Base-by-base conservation (phyloP, 179 eudicot species). In the Sideroxylon spinosum region DNA sequence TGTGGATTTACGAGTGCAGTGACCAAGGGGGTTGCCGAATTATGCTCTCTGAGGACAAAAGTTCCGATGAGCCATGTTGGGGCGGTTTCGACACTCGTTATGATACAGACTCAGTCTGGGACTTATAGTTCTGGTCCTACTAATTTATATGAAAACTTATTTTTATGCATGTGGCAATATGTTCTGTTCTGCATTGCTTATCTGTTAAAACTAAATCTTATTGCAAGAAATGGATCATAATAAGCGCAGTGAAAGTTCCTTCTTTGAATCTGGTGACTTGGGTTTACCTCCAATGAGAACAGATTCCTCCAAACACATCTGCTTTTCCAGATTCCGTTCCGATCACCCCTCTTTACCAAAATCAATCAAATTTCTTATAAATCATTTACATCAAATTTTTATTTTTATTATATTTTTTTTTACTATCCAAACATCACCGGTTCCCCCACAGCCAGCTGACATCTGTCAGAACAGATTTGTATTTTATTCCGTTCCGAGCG, bases 61-160 rank as follows among this genome's bases (percentile, higher is more conserved):
- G 80, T 72, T 86, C 77, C 79, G 93, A 92, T 82, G 96, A 88
- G 80, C 93, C 90, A 69, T 80, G 82, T 56, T 83, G 89, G 86
- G 96, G 92, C 55, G 64, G 88, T 46, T 93, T 91, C 78, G 98
- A 95, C 71, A 50, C 83, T 61, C 82, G 76, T 77, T 93, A 86
- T 81, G 97, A 90, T 70, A 61, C 83, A 67, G 94, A 88, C 76
- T 88, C 94, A 0, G 78, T 76, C 6, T 92, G 91, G 98, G 92
- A 94, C 84, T 83, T 85, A n/a, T 65, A 86, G 79, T 84, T 71
- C 84, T 69, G 82, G 66, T 74, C 63, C 80, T 50, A 71, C 87
- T 23, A 94, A 89, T 97, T 97, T 94, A 90, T 68, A 74, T 68
- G 52, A 23, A 48, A 44, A 50, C 48, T 71, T 53, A 12, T 23